Base-by-base conservation (phyloP, 2,329 filamentous ascomycete species). In the Nigrospora oryzae region DNA sequence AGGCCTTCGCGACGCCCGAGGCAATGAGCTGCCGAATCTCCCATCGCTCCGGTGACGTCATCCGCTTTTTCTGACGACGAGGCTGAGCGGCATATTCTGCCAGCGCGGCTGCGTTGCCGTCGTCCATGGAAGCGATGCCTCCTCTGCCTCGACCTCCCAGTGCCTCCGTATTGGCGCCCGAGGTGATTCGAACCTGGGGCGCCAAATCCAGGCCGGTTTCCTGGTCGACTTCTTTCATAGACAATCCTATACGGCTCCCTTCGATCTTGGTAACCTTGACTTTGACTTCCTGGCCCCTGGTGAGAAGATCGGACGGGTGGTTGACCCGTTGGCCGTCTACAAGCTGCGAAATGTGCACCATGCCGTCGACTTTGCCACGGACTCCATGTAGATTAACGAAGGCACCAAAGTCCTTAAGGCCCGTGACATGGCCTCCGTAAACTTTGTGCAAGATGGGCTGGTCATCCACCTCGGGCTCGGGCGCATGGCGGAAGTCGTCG, bases 221-320 rank as follows among this genome's bases (percentile, higher is more conserved):
- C 62, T 98, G 93, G 55, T 98, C 91, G 14, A 96, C 90, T 49
- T 96, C 91, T 59, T 95, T 95, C 90, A 98, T 96, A 0, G 90
- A 95, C 6, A 98, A 68, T 0, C 89, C 90, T 56, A 97, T 83
- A 28, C 87, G 78, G 43, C 73, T 80, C 4, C 85, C 84, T 58
- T 97, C 86, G 43, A 95, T 83, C 59, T 86, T 95, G 56, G 85
- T 73, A 19, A 98, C 84, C 63, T 98, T 98, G 55, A 97, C 88
- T 63, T 93, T 95, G 44, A 98, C 89, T 1, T 79, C 69, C 60
- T 97, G 90, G 6, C 86, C 87, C 48, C 79, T 77, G 3, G 84
- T 77, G 5, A 98, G 74, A 1, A 98, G 68, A 59, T 98, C 93
- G 0, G 88, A 89, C 0, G 93, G 93, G 60, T 97, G 88, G 51